Base-by-base conservation (phyloP, 208 protist species). In the Acanthamoeba sp. region DNA sequence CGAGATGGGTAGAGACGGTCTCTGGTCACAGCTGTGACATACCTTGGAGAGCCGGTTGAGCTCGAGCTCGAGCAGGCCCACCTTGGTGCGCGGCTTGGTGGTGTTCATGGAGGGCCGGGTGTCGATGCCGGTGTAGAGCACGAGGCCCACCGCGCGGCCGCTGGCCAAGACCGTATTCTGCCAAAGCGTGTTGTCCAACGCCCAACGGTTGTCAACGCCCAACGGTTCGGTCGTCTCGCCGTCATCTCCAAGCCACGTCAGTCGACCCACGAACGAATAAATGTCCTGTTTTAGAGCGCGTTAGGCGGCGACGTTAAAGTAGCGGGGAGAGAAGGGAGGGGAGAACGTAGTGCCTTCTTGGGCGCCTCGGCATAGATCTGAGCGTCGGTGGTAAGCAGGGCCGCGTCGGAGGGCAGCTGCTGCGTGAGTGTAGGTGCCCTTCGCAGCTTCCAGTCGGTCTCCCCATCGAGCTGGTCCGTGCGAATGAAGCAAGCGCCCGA, bases 391-490 rank as follows among this genome's bases (percentile, higher is more conserved):
- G 38, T 14, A 0, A 95, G 22, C 16, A 97, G 48, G 6, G 38
- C 40, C 36, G 91, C 88, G 29, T 97, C 92, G 7, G 24, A 69
- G 0, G 38, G 34, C 14, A 97, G 89, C 38, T 95, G 95, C 93
- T 98, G 97, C 40, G 73, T 96, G 22, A 91, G 80, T 10, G 64
- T n/a, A 7, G 98, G 92, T 0, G 97, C 95, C 62, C 94, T 57
- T 91, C 93, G 69, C 14, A 99, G 94, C 95, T 99, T 99, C 99
- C 99, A 99, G 96, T 99, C 99, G 7, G 99, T 99, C 95, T 99
- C 99, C 29, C 99, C 99, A 95, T 99, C 99, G 1, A 99, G 97
- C 96, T 99, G 99, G 95, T 99, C 99, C 0, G 99, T 99, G 91
- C 99, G 98, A 32, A 99, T 97, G 94, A 99, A 99, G 73, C 96